Conservation (phyloP, 805 yeast species). For the Teunomyces pallodes region DNA sequence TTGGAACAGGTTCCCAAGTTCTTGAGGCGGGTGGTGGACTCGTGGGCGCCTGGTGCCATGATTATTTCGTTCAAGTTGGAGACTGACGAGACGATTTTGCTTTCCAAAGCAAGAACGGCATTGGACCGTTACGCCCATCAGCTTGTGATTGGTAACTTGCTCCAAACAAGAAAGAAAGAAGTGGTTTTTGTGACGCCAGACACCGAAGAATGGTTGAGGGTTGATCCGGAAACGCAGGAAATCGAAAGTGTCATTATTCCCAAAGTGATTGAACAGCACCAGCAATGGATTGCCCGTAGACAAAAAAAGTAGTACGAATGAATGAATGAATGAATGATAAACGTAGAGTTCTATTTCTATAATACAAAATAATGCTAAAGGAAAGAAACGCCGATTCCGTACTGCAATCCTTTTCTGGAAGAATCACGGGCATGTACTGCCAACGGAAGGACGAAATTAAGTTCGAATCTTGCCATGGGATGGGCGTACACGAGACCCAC, state of each 20-base stretch:
- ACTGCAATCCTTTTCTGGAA: conserved; percentile 52
- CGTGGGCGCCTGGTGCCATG: conserved; percentile 96
- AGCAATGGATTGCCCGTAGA: conserved; percentile 49
- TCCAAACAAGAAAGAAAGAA: conserved; percentile 83
- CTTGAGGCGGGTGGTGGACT: conserved; percentile 78
- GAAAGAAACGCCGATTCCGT: conserved; percentile 59
- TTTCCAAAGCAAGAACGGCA: conserved; percentile 76
- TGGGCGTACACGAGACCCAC: conserved; percentile 52
- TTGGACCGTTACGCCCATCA: conserved; percentile 86
- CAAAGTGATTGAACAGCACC: conserved; percentile 62
- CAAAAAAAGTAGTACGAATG: background rate
- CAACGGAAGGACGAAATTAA: conserved; percentile 53
- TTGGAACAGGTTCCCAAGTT: conserved; percentile 97
- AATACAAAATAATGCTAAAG: conserved; percentile 26
- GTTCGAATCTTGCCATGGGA: conserved; percentile 58
- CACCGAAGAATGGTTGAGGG: conserved; percentile 48
- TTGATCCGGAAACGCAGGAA: conserved; percentile 47
- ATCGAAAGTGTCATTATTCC: conserved; percentile 85
- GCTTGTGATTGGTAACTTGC: conserved; percentile 87
- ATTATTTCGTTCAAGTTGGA: conserved; percentile 92
- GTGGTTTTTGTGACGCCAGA: conserved; percentile 77
- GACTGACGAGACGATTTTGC: conserved; percentile 71
- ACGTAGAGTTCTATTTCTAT: background rate
- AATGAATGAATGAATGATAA: background rate
- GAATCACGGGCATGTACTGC: conserved; percentile 44